These are phyloP conservation scores for Gymnopus androsaceus DNA, from an alignment of 1,284 basidiomycete genomes.

Conservation along the genomic window DNA sequence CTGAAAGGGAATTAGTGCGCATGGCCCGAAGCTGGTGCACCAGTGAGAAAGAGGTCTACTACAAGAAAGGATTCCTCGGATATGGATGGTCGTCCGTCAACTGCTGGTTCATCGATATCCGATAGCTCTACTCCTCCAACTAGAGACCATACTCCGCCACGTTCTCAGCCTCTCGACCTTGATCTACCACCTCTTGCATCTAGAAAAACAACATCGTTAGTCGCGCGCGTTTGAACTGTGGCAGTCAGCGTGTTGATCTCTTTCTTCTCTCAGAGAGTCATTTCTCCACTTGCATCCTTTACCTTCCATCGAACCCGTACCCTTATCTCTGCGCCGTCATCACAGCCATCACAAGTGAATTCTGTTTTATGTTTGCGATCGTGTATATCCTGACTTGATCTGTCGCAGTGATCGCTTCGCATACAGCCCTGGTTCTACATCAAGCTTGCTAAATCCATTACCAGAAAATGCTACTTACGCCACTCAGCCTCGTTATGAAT, in stretches of 20 bases:
- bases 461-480: slow-evolving; percentile 57
- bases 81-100: slow-evolving; percentile 58
- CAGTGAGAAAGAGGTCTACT: slow-evolving; percentile 57
- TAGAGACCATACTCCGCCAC: slow-evolving; percentile 61
- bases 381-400: slow-evolving; percentile 2
- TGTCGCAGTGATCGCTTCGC: slow-evolving; percentile 33
- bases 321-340: slow-evolving; percentile 46
- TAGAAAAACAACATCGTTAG: slow-evolving; percentile 54
- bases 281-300: slow-evolving; percentile 42
- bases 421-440: slow-evolving; percentile 42
- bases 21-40: slow-evolving; percentile 77
- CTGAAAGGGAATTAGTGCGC: slow-evolving; percentile 75
- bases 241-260: slow-evolving; percentile 27
- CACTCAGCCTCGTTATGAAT: slow-evolving; percentile 52
- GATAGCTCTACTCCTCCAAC: slow-evolving; percentile 66
- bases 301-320: slow-evolving; percentile 39
- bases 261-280: slow-evolving; percentile 34
- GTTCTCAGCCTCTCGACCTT: slow-evolving; percentile 50
- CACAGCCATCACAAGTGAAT: slow-evolving; percentile 53
- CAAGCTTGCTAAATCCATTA: slow-evolving; percentile 48
- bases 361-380: slow-evolving; percentile 9
- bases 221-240: neutral
- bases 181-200: slow-evolving; percentile 51
- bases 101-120: slow-evolving; percentile 64
- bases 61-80: slow-evolving; percentile 43